Evolutionary conservation across 2,329 filamentous ascomycete genomes (phyloP).

Genomic region (Graphiopsis chlorocephala): DNA sequence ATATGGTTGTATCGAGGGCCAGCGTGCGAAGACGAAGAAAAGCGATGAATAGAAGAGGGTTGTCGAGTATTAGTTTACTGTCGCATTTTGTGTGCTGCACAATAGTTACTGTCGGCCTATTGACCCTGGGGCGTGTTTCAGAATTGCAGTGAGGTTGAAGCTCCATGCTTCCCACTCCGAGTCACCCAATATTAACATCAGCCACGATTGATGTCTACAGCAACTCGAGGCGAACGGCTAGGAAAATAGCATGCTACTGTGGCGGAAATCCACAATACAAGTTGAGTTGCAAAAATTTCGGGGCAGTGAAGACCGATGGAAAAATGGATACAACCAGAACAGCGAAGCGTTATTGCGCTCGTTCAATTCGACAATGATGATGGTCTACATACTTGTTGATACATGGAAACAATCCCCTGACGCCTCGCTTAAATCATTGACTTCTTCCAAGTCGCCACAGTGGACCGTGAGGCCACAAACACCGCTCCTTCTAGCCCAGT

Average conservation of each 20-base stretch:
- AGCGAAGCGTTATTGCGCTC: not conserved
- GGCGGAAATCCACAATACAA: not conserved
- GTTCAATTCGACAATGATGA: not conserved
- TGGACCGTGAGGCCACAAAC: not conserved
- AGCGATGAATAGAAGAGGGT: not conserved
- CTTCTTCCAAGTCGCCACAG: not conserved
- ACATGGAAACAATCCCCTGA: not conserved
- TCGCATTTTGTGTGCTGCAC: not conserved
- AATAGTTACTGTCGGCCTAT: not conserved
- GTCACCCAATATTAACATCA: not conserved
- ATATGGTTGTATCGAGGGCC: not conserved
- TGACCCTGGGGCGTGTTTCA: not conserved
- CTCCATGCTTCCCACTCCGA: not conserved
- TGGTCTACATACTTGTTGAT: not conserved
- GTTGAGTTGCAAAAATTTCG: not conserved
- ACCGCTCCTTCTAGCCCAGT: not conserved
- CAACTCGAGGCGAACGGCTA: not conserved
- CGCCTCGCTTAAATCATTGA: constrained; percentile 6
- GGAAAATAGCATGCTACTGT: not conserved
- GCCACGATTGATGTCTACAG: not conserved
- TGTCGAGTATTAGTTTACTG: not conserved
- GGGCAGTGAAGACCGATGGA: not conserved
- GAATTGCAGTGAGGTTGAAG: not conserved
- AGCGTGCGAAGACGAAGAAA: not conserved
- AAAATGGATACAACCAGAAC: not conserved